Percentiles rank a stretch among this genome's conserved stretches.
Evolutionary conservation across 495 filamentous ascomycete genomes (phyloP).

Genomic region (Podospora conica): DNA sequence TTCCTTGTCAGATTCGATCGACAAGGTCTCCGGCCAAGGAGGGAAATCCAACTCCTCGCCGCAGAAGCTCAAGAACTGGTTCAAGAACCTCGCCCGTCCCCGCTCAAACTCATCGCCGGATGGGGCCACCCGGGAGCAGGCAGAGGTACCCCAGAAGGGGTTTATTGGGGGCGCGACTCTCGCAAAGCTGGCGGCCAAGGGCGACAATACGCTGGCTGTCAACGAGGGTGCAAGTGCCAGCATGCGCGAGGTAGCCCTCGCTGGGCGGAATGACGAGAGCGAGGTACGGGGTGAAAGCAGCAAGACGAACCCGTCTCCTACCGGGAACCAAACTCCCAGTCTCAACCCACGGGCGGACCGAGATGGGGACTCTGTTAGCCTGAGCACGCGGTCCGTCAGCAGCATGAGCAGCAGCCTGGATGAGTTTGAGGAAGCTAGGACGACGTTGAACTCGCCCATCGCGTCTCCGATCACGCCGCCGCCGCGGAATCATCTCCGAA

Average conservation of each 20-base stretch:
- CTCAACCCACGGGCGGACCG: neutral
- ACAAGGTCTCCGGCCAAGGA: constrained; percentile 3
- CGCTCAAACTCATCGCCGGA: constrained; percentile 22
- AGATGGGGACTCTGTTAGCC: neutral
- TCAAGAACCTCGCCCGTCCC: constrained; percentile 48
- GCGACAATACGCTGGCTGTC: constrained; percentile 29
- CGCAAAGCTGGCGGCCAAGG: constrained; percentile 28
- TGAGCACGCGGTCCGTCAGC: constrained; percentile 9
- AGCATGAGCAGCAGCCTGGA: constrained; percentile 18
- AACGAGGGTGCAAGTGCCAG: constrained; percentile 28
- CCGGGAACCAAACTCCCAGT: neutral
- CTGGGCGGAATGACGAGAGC: constrained; percentile 25
- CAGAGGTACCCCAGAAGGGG: constrained; percentile 13
- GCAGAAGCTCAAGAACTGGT: constrained; percentile 52
- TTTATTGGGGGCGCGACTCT: constrained; percentile 47
- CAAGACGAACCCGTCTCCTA: neutral
- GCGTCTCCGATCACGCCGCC: constrained; percentile 11
- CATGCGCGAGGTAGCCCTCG: constrained; percentile 48
- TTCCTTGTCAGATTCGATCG: neutral
- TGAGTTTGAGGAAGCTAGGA: constrained; percentile 20
- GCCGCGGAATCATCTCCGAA: constrained; percentile 7
- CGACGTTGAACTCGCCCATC: constrained; percentile 7
- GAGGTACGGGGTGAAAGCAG: constrained; percentile 15
- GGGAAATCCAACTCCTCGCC: constrained; percentile 22
- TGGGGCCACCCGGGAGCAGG: neutral